A percentile compares a stretch with the other conserved stretches of the same genome.
phyloP scores from a whole-genome alignment of 2,329 filamentous ascomycete genomes.

The Sordariomycetes sp. region DNA sequence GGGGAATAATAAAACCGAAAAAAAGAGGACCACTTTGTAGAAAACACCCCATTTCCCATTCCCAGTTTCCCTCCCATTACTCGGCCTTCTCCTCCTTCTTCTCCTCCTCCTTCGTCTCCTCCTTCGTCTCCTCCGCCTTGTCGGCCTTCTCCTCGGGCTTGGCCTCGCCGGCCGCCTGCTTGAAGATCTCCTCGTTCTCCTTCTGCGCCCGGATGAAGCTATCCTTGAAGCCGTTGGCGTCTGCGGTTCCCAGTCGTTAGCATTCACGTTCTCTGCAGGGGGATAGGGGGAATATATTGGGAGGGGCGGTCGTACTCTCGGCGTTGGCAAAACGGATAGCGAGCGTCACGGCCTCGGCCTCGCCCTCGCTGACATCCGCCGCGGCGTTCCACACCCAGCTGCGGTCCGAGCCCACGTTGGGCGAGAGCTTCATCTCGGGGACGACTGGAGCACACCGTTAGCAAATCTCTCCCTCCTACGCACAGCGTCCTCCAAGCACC shows the following conservation, averaged over 20 bases:
- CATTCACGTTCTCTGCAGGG: not conserved
- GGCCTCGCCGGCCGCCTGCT: slow-evolving; percentile 25
- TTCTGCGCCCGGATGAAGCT: slow-evolving; percentile 94
- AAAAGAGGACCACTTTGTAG: not conserved
- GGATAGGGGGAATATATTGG: not conserved
- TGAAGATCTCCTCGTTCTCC: slow-evolving; percentile 86
- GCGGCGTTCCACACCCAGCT: slow-evolving; percentile 99
- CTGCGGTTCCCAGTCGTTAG: slow-evolving; percentile 29
- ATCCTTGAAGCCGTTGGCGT: slow-evolving; percentile 96
- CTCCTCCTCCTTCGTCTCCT: not conserved
- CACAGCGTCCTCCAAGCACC: not conserved
- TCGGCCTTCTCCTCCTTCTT: slow-evolving; percentile 1
- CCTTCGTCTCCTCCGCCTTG: not conserved
- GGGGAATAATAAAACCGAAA: not conserved
- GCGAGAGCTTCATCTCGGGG: slow-evolving; percentile 96
- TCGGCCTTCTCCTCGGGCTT: not conserved
- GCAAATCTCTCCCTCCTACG: not conserved
- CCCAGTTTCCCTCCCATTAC: not conserved
- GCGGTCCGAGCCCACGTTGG: slow-evolving; percentile 95
- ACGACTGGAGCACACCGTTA: slow-evolving; percentile 50
- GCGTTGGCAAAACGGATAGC: slow-evolving; percentile 97
- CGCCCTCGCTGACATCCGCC: slow-evolving; percentile 95
- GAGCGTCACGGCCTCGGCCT: slow-evolving; percentile 90
- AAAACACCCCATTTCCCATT: not conserved
- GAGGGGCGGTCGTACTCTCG: slow-evolving; percentile 59